Evolutionary conservation across 805 yeast genomes (phyloP), one percentile per base, ranked within the genome.

Genomic region (Ogataea salicorniae): DNA sequence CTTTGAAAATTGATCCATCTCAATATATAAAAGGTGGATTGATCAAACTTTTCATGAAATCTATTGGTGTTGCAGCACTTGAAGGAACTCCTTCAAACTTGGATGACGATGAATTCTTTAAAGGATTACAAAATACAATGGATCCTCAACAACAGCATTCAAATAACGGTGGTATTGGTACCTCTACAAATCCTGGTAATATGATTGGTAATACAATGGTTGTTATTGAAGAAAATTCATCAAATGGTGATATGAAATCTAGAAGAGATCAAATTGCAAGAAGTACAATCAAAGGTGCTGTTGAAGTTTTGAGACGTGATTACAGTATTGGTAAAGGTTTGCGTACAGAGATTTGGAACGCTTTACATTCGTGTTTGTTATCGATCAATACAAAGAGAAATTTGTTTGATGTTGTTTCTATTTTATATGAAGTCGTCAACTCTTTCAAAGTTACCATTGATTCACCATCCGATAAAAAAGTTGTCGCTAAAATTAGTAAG

Each of bases 191-290:
- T 37, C 14, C 29, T 26, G 36, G 38, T 20, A 45, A 6, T 49
- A 53, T 47, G 46, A 34, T 49, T 13, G 56, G 67, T 1, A 61
- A 55, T 34, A 58, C 62, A 6, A 66, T 79, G 66, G 76, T 84
- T 48, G 73, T 80, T 37, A 74, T 82, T 39, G 89, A 84, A 46
- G 85, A 79, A 39, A 72, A 73, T 1, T 69, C 71, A 2, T 64
- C 67, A 15, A 67, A 62, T 18, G 52, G 59, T 22, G 73, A 69
- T 34, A 73, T 79, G 67, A 72, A 69, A 31, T 64, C 75, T 0
- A 77, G 90, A 54, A 75, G 83, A 49, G 90, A 84, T 54, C 78
- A 76, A 2, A 68, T 81, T 40, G 85, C 92, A 0, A 75, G 91
- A 53, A 76, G 77, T 1, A 73, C 85, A 0, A 61, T 86, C 15